Conservation (phyloP, 140 eudicot species). For the Cichorium intybus region DNA sequence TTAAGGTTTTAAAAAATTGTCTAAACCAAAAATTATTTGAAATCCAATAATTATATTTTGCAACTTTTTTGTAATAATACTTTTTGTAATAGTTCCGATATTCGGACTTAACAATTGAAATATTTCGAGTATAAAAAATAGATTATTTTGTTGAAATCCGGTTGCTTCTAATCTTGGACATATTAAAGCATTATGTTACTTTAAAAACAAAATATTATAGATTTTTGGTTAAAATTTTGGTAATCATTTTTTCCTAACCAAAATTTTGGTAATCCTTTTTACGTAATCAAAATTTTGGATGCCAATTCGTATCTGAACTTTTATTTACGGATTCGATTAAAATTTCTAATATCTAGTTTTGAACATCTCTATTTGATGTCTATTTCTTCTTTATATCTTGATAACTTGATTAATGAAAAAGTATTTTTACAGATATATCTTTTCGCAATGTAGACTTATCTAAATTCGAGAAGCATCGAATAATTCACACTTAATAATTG, state of each 20-base stretch:
- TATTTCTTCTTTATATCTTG: no score
- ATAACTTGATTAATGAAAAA: no score
- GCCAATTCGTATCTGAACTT: not conserved
- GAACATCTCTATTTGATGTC: not conserved
- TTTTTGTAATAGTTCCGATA: not conserved
- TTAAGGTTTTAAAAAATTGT: not conserved
- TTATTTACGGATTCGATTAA: not conserved
- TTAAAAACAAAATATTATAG: not conserved
- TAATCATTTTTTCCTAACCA: not conserved
- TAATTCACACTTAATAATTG: constrained; percentile 22
- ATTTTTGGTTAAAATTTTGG: not conserved
- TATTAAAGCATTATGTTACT: no score
- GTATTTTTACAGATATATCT: no score
- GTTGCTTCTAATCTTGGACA: no score
- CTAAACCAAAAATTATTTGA: not conserved
- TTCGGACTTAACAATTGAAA: no score
- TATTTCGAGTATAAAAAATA: not conserved
- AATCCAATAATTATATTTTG: not conserved
- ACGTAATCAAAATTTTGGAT: not conserved
- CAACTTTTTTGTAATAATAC: not conserved
- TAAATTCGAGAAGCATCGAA: constrained; percentile 14
- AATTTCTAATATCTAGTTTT: not conserved
- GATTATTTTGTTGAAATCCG: no score
- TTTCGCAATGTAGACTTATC: not conserved
- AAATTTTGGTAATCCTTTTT: not conserved